Evolutionary conservation across 1,284 basidiomycete species (phyloP), one percentile per base, ranked within the genome.

Genomic region (Takashimella koratensis): DNA sequence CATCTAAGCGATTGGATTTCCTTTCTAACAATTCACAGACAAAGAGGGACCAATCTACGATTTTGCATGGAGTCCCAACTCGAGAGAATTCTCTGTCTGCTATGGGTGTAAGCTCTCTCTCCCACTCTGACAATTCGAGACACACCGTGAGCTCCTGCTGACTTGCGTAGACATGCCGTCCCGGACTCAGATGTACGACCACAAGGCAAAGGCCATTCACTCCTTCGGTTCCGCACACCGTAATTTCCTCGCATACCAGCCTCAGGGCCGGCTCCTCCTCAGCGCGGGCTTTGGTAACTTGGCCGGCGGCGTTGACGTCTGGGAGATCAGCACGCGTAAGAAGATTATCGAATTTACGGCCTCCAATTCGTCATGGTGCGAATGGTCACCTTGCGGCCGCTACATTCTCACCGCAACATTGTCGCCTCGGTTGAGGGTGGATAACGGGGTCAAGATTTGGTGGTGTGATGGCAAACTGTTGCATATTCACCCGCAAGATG

Each of bases 1-100:
- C 39, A 16, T 16, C 16, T 36, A 8, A 16, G 16, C 30, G 8
- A 36, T 36, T 8, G 30, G 30, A 36, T n/a, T n/a, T n/a, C n/a
- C n/a, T 12, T 30, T 6, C 3, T 27, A 5, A 25, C 10, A 22
- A 41, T 26, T 39, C 21, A 3, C 57, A 77, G 94, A 98, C 79
- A 97, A 96, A 79, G 94, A 98, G 61, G 96, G 96, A 1, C 93
- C 93, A 1, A 92, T 98, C 62, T 93, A 97, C 69, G 95, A 98
- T 73, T 96, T 96, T 66, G 80, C 84, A 19, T 98, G 95, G 95
- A 94, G 86, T 65, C 93, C 95, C n/a, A 96, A 92, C 67, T 91
- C 89, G 51, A 90, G 94, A 72, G 95, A 98, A 76, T 98, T 98
- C 68, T 85, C 86, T 56, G 94, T 98, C 36, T 86, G 93, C 45